phyloP scores from a whole-genome alignment of 768 basidiomycete species.

The Holtermannia corniformis region DNA sequence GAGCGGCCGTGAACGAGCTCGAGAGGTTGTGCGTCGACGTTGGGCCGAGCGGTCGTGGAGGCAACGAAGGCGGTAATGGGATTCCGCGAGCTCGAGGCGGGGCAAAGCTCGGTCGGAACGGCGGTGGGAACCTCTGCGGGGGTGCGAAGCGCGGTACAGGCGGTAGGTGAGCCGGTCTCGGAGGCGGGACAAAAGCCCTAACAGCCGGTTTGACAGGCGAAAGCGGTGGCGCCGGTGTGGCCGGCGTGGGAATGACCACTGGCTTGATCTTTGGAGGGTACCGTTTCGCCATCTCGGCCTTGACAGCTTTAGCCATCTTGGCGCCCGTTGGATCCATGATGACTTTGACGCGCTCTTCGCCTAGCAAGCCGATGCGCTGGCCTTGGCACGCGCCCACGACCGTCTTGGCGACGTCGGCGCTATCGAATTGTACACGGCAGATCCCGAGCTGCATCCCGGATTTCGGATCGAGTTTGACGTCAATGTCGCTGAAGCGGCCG shows the following conservation, averaged over 20 bases:
- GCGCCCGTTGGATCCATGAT: conserved; percentile 70
- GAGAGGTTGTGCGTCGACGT: neutral
- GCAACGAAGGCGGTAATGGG: neutral
- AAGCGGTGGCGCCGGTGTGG: neutral
- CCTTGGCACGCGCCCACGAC: conserved; percentile 64
- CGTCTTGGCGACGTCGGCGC: conserved; percentile 57
- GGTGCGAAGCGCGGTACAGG: neutral
- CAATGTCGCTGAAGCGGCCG: conserved; percentile 58
- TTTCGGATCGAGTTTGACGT: conserved; percentile 65
- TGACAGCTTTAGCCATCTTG: conserved; percentile 56
- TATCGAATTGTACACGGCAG: conserved; percentile 57
- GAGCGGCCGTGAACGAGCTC: neutral
- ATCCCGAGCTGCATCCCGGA: conserved; percentile 80
- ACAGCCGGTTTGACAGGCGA: neutral
- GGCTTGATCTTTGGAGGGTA: conserved; percentile 32
- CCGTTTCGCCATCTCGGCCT: conserved; percentile 50
- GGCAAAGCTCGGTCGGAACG: neutral
- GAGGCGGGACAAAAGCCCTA: neutral
- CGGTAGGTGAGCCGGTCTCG: neutral
- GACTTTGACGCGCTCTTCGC: conserved; percentile 54
- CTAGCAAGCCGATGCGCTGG: conserved; percentile 48
- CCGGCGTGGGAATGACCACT: conserved; percentile 4
- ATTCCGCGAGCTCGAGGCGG: neutral
- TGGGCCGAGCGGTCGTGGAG: neutral
- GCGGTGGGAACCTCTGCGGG: too few species aligned